Percentiles rank a stretch among this genome's conserved stretches.
Conservation (phyloP, 2,329 filamentous ascomycete genomes). For the Beauveria asiatica region DNA sequence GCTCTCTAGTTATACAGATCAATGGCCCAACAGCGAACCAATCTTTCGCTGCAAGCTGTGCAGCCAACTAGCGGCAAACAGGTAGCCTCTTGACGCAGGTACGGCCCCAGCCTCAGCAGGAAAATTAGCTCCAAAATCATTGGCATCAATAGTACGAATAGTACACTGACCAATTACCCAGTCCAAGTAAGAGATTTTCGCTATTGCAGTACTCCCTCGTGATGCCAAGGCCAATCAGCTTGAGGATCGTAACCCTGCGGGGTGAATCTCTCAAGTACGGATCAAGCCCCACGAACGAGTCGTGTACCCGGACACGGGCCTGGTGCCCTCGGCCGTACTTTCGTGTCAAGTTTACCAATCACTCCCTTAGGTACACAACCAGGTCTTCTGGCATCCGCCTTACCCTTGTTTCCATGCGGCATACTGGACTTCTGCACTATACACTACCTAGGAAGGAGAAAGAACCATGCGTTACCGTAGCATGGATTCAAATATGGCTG, state of each 20-base stretch:
- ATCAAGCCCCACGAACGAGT: not conserved
- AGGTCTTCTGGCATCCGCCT: not conserved
- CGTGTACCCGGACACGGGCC: not conserved
- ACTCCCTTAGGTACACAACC: not conserved
- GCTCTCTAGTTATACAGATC: not conserved
- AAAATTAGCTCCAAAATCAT: not conserved
- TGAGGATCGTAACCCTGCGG: not conserved
- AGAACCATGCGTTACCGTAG: not conserved
- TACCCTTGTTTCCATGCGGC: not conserved
- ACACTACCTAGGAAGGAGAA: slow-evolving; percentile 6
- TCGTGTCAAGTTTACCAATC: not conserved
- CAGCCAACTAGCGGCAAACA: not conserved
- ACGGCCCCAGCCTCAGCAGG: not conserved
- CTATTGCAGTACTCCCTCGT: not conserved
- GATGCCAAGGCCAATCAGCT: not conserved
- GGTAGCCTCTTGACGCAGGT: slow-evolving; percentile 2
- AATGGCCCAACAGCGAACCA: not conserved
- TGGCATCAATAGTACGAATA: too few relatives aligned
- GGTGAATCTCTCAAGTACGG: not conserved
- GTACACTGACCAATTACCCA: not conserved
- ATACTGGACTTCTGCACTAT: not conserved
- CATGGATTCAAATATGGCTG: not conserved
- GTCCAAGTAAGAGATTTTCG: not conserved
- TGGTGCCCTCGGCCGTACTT: not conserved
- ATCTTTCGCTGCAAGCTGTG: not conserved